phyloP scores from a whole-genome alignment of 768 basidiomycete species.

The Macrolepiota fuliginosa region DNA sequence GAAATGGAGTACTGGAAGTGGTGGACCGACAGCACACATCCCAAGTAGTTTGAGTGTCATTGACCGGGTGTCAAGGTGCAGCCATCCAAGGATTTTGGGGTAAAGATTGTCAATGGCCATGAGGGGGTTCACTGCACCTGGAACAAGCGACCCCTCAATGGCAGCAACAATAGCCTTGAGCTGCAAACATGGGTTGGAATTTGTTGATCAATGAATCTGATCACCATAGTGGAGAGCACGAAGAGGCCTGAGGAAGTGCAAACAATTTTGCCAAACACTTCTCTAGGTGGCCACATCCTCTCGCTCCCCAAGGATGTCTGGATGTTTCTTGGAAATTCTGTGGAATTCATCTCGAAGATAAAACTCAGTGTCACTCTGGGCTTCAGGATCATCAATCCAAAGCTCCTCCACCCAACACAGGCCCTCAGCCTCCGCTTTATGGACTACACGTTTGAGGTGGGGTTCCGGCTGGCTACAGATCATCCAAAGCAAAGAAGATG shows the following conservation, averaged over 20 bases:
- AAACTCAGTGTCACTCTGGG: not conserved
- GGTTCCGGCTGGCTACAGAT: not conserved
- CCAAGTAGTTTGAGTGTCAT: not conserved
- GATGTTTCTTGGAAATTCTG: not conserved
- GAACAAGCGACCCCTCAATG: not conserved
- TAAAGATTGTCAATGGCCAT: not conserved
- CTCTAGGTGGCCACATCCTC: not conserved
- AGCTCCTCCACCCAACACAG: not conserved
- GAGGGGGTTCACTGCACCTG: not conserved
- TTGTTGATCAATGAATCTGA: not conserved
- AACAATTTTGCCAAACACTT: not conserved
- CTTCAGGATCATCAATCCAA: not conserved
- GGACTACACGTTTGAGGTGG: not conserved
- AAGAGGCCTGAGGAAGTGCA: not conserved
- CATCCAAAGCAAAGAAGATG: not conserved
- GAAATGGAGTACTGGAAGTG: not conserved
- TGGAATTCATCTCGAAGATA: not conserved
- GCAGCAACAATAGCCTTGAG: not conserved
- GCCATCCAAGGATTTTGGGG: not conserved
- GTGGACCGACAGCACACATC: not conserved
- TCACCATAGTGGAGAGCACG: not conserved
- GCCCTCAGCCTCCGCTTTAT: not conserved
- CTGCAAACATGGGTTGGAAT: not conserved
- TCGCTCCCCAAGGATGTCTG: not conserved
- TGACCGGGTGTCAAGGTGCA: not conserved